A percentile compares a stretch with the other conserved stretches of the same genome.
Conservation (phyloP, 73 alveolate species). For the Tetrahymena thermophila region DNA sequence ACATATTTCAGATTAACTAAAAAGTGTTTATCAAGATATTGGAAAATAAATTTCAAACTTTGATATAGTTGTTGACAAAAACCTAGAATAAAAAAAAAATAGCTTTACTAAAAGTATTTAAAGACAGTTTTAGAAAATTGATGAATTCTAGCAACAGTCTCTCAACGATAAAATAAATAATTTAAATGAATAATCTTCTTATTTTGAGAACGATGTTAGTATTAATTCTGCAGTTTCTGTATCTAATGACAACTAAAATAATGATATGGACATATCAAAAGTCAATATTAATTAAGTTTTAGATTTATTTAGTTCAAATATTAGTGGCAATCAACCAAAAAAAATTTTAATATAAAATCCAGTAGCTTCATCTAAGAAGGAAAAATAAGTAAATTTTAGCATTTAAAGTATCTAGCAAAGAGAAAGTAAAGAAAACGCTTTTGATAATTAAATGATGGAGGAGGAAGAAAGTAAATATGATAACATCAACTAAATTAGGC, state of each 20-base stretch:
- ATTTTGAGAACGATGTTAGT: not conserved
- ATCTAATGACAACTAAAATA: not conserved
- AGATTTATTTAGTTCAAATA: not conserved
- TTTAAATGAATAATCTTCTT: not conserved
- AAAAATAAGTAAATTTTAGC: not conserved
- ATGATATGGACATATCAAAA: not conserved
- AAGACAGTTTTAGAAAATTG: too few relatives aligned
- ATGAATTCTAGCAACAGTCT: not conserved
- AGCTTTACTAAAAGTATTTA: not conserved
- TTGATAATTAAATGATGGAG: not conserved
- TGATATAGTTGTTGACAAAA: not conserved
- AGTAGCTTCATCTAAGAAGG: not conserved
- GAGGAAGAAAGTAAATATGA: not conserved
- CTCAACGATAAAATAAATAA: not conserved
- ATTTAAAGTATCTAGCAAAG: not conserved
- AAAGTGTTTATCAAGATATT: not conserved
- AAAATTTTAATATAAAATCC: not conserved
- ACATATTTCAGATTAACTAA: not conserved
- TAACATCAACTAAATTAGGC: too few relatives aligned
- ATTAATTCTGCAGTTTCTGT: too few relatives aligned
- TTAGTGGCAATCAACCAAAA: not conserved
- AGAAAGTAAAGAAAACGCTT: not conserved
- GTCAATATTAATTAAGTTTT: not conserved
- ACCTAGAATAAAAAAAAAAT: not conserved
- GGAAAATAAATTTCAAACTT: not conserved